Base-by-base conservation (phyloP, 495 filamentous ascomycete genomes). In the Halenospora varia region DNA sequence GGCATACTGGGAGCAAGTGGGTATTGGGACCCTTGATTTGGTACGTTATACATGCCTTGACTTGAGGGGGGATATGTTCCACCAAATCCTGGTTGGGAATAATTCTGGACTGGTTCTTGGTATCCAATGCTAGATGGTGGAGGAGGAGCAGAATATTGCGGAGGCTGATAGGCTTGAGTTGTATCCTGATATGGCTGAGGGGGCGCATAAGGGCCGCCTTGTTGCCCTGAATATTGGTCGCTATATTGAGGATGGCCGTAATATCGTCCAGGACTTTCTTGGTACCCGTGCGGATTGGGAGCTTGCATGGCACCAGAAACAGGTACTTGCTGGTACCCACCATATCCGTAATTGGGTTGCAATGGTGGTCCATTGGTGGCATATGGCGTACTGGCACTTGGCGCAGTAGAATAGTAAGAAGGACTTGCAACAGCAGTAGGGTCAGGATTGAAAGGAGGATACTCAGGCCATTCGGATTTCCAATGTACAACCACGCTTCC, bases 401-500 rank as follows among this genome's bases (percentile, higher is more conserved):
- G 53, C 18, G 56, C 55, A 62, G 58, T 47, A 26, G 56, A 20
- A 53, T 60, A 62, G 42, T 62, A 64, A 18, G 60, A 26, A 26
- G 48, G 29, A 24, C 17, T 25, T 48, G 20, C 35, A 19, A 51
- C 54, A 51, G 42, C 17, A 42, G n/a, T 42, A 56, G 79, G 78
- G 61, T 87, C 75, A 15, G 79, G 75, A 63, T 79, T 70, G 68
- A 90, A 93, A 0, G 87, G 88, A 6, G 85, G 85, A 26, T 81
- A 73, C 56, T 82, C 80, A 40, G 89, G 89, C 89, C 89, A 93
- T 65, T 90, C 87, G 1, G 87, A 77, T 66, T 82, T 81, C 89
- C 89, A 93, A 66, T 86, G 76, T 2, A 91, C 85, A 20, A 89
- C 81, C 23, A 85, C 72, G 64, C 76, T 88, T 24, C 86, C 88